Evolutionary conservation across 1,284 basidiomycete species (phyloP).

Genomic region (Fomitopsis palustris): DNA sequence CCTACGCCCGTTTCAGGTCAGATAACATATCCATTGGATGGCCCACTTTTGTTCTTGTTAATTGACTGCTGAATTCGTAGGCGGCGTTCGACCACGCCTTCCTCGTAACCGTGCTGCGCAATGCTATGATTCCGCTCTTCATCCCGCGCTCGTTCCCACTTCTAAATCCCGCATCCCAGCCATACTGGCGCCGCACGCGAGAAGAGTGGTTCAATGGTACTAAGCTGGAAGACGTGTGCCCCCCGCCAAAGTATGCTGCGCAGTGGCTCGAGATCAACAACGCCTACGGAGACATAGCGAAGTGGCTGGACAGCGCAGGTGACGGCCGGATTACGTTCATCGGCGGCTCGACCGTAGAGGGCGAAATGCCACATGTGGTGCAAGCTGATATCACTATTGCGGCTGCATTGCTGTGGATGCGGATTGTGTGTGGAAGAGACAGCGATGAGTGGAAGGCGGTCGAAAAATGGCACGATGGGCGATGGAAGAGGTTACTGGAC

Average conservation of each 20-base stretch:
- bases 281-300: conserved; percentile 9
- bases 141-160: conserved; percentile 1
- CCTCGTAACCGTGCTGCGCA: background rate
- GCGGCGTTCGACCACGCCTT: conserved; percentile 19
- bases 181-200: conserved; percentile 21
- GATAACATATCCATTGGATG: too few relatives aligned
- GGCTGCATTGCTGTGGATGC: conserved; percentile 12
- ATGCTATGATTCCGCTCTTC: conserved; percentile 8
- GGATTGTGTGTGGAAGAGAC: conserved; percentile 2
- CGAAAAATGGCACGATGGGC: conserved; percentile 7
- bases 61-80: background rate
- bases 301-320: conserved; percentile 13
- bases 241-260: conserved; percentile 12
- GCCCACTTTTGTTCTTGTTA: background rate
- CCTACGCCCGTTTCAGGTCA: conserved; percentile 22
- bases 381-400: conserved; percentile 17
- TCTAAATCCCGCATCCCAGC: conserved; percentile 8
- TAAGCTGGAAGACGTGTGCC: conserved; percentile 19
- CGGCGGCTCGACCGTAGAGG: conserved; percentile 2
- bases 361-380: background rate
- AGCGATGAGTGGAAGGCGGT: conserved; percentile 5
- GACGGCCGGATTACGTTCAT: conserved; percentile 12
- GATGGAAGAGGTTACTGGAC: conserved; percentile 6
- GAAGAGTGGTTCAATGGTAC: conserved; percentile 9
- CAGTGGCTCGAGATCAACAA: conserved; percentile 12